These are phyloP conservation scores for Poa pratensis DNA, from an alignment of 176 grass and related monocot genomes.

Conservation along the genomic window DNA sequence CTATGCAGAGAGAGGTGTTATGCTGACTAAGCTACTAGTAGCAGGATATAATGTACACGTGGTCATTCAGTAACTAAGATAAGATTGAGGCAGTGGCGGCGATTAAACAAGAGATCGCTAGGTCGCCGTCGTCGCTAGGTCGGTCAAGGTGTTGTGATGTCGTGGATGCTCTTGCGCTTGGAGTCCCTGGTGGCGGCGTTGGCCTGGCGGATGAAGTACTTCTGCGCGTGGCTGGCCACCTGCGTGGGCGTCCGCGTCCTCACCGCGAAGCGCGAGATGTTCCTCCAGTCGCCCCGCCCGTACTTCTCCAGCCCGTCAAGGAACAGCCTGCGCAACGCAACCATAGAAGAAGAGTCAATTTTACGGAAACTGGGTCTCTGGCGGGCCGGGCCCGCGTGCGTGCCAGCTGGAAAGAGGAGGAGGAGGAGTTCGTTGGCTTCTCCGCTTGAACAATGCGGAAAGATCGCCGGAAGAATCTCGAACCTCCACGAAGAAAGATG, in stretches of 20 bases:
- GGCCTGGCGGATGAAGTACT: slow-evolving; percentile 78
- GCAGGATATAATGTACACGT: slow-evolving; percentile 44
- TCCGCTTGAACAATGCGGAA: slow-evolving; percentile 32
- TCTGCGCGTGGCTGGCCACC: slow-evolving; percentile 98
- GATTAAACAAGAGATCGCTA: too few relatives aligned
- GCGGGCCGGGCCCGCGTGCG: neutral
- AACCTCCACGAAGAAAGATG: neutral
- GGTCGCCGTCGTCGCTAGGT: too few relatives aligned
- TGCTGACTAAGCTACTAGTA: neutral
- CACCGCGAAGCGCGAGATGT: slow-evolving; percentile 91
- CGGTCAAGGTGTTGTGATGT: slow-evolving; percentile 72
- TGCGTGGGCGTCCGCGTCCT: slow-evolving; percentile 84
- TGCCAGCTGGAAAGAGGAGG: slow-evolving; percentile 18
- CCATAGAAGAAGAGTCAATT: neutral
- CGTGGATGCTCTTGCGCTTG: slow-evolving; percentile 97
- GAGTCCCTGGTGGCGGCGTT: slow-evolving; percentile 59
- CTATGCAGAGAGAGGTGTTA: neutral
- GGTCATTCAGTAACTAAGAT: neutral
- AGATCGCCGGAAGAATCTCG: neutral
- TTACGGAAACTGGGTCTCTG: neutral
- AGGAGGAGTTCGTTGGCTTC: neutral
- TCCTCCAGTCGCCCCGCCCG: slow-evolving; percentile 90
- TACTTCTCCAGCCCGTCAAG: slow-evolving; percentile 81
- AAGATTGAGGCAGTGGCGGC: neutral
- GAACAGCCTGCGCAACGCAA: slow-evolving; percentile 61